Evolutionary conservation across 2,329 filamentous ascomycete species (phyloP).

Genomic region (Pseudogymnoascus sp.): DNA sequence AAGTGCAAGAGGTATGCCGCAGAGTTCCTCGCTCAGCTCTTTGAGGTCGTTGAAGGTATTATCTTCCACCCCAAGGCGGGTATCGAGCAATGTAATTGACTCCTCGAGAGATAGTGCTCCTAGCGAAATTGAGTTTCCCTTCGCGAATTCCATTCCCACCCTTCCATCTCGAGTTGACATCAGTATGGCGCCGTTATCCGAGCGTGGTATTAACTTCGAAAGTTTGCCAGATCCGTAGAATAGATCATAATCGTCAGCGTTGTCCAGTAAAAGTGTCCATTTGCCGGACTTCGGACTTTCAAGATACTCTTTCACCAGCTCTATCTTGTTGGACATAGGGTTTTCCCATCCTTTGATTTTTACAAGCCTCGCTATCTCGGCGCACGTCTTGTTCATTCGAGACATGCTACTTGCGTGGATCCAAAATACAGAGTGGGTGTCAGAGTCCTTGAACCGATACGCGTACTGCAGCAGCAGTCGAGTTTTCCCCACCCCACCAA

Average conservation of each 20-base stretch:
- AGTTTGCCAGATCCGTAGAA: conserved; percentile 21
- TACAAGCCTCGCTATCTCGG: conserved; percentile 28
- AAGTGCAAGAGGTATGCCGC: conserved; percentile 30
- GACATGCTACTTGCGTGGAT: conserved; percentile 32
- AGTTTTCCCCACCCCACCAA: conserved; percentile 36
- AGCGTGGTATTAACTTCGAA: conserved; percentile 26
- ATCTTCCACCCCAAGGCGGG: conserved; percentile 8
- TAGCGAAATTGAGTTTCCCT: conserved; percentile 18
- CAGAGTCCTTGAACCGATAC: conserved; percentile 29
- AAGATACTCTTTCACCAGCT: conserved; percentile 13
- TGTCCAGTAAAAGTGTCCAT: conserved; percentile 38
- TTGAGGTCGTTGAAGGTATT: background rate
- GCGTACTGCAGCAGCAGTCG: conserved; percentile 33
- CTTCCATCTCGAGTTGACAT: conserved; percentile 23
- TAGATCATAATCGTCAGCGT: conserved; percentile 32
- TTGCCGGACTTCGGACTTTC: conserved; percentile 16
- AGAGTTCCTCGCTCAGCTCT: conserved; percentile 19
- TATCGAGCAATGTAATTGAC: conserved; percentile 19
- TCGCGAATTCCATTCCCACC: conserved; percentile 4
- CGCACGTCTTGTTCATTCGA: conserved; percentile 33
- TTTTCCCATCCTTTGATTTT: conserved; percentile 14
- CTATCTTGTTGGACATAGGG: conserved; percentile 12
- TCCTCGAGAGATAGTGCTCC: conserved; percentile 19
- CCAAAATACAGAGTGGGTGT: conserved; percentile 36
- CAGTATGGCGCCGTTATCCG: conserved; percentile 24